Percentiles rank a stretch among this genome's conserved stretches.
These are phyloP conservation scores for Exserohilum rostratum DNA, from an alignment of 2,329 filamentous ascomycete genomes.

Conservation along the genomic window DNA sequence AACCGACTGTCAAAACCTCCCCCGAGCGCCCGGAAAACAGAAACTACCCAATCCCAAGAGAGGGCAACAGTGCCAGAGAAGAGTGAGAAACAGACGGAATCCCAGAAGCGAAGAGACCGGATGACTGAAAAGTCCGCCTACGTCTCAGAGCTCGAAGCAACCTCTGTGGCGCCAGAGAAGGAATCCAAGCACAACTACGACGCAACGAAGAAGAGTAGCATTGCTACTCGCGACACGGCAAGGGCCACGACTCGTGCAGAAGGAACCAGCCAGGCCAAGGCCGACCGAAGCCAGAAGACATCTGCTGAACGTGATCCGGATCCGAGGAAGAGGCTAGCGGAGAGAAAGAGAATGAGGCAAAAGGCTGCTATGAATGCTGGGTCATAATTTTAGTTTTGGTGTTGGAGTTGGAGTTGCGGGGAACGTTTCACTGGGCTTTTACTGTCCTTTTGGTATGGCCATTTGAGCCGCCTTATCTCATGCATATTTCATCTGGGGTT, in stretches of 20 bases:
- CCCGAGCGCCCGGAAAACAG: constrained; percentile 15
- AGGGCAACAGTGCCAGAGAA: neutral
- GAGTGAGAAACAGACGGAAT: constrained; percentile 7
- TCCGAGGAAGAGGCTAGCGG: constrained; percentile 33
- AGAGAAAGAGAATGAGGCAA: constrained; percentile 37
- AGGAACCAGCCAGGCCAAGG: constrained; percentile 26
- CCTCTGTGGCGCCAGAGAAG: constrained; percentile 4
- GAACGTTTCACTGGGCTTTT: neutral
- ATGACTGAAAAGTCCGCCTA: constrained; percentile 2
- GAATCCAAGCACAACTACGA: neutral
- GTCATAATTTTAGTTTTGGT: neutral
- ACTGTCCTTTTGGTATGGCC: neutral
- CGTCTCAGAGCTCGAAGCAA: constrained; percentile 11
- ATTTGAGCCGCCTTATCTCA: neutral
- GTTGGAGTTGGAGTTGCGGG: neutral
- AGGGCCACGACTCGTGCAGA: constrained; percentile 33
- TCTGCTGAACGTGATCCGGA: constrained; percentile 35
- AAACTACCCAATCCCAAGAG: constrained; percentile 7
- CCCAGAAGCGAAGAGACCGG: neutral
- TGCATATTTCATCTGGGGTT: constrained; percentile 15
- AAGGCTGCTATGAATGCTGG: constrained; percentile 10
- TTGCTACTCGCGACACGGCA: constrained; percentile 17
- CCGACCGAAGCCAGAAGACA: constrained; percentile 25
- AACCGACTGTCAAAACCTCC: constrained; percentile 26
- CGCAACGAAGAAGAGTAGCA: constrained; percentile 1